Evolutionary conservation across 495 filamentous ascomycete genomes (phyloP).

Genomic region (Penicillium mononematosum): DNA sequence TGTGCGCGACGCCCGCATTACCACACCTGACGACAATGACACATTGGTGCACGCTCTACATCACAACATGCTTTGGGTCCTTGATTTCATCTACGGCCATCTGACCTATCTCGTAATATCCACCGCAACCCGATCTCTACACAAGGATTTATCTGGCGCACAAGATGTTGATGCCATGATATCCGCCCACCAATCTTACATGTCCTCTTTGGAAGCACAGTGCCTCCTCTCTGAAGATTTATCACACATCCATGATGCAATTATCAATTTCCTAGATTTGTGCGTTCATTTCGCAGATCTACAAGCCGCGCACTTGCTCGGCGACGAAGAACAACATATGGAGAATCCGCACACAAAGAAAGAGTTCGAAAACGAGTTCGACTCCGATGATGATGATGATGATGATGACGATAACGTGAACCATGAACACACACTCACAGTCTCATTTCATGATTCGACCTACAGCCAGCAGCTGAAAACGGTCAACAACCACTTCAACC

Average conservation of each 20-base stretch:
- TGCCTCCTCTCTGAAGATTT: slow-evolving; percentile 65
- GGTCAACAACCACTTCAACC: slow-evolving; percentile 40
- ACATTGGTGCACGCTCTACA: slow-evolving; percentile 61
- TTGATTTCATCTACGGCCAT: slow-evolving; percentile 71
- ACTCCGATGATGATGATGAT: slow-evolving; percentile 25
- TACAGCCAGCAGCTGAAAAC: slow-evolving; percentile 33
- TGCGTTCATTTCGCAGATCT: slow-evolving; percentile 51
- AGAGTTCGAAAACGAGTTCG: slow-evolving; percentile 11
- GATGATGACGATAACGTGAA: slow-evolving; percentile 21
- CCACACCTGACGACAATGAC: slow-evolving; percentile 26
- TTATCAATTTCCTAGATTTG: slow-evolving; percentile 63
- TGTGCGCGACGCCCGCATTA: slow-evolving; percentile 27
- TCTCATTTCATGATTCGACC: slow-evolving; percentile 30
- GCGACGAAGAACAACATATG: slow-evolving; percentile 12
- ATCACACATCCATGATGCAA: slow-evolving; percentile 60
- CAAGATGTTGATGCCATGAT: slow-evolving; percentile 84
- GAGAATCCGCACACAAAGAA: not conserved
- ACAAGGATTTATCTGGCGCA: slow-evolving; percentile 52
- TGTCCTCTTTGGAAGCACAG: slow-evolving; percentile 59
- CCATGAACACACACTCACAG: slow-evolving; percentile 28
- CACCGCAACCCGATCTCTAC: slow-evolving; percentile 53
- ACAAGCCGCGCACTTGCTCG: slow-evolving; percentile 30
- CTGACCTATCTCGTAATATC: slow-evolving; percentile 69
- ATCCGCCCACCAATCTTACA: slow-evolving; percentile 61
- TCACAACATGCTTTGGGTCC: slow-evolving; percentile 77